Evolutionary conservation across 2,329 filamentous ascomycete genomes (phyloP), one percentile per base, ranked within the genome.

Genomic region (Cephalotrichum gorgonifer): DNA sequence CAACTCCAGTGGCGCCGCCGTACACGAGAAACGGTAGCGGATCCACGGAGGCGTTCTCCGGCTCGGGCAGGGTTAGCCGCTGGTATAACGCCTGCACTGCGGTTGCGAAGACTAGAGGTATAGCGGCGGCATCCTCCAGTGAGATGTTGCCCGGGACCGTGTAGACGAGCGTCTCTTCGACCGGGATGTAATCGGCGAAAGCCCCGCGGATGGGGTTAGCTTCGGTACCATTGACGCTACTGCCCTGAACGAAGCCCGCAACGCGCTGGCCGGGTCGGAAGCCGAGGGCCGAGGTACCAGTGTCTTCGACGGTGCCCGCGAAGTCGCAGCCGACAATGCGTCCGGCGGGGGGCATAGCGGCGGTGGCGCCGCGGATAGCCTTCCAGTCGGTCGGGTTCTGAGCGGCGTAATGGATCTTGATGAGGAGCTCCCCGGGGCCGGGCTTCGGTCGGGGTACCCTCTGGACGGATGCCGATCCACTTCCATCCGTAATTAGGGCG

Each of bases 1-100:
- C 73, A 0, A 77, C 78, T 2, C 75, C 76, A 9, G 73, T 80
- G 59, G 74, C 73, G 15, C 68, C 70, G 39, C 69, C 72, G 48
- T 73, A 71, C 52, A 72, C 70, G 22, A 73, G 54, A 38, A 74
- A 55, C 0, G 68, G 62, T 39, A 64, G 56, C 35, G 64, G 57
- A 9, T 66, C 61, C n/a, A 62, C 60, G 27, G 59, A 48, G 6
- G 70, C 63, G 8, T 57, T 49, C 20, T 55, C 62, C 1, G 79
- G 79, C 3, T 78, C 60, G 0, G 70, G 65, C 0, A 76, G 64
- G 46, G 60, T 48, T 1, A 77, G 62, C 5, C 58, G 56, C 51
- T 73, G 67, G 59, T 74, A 76, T 5, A 77, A 62, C 0, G 65
- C 68, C 61, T 74, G 71, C 26, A 62, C 70, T 20, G 73, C 67